Base-by-base conservation (phyloP, 75 land plant genomes). In the Isoetes taiwanensis region DNA sequence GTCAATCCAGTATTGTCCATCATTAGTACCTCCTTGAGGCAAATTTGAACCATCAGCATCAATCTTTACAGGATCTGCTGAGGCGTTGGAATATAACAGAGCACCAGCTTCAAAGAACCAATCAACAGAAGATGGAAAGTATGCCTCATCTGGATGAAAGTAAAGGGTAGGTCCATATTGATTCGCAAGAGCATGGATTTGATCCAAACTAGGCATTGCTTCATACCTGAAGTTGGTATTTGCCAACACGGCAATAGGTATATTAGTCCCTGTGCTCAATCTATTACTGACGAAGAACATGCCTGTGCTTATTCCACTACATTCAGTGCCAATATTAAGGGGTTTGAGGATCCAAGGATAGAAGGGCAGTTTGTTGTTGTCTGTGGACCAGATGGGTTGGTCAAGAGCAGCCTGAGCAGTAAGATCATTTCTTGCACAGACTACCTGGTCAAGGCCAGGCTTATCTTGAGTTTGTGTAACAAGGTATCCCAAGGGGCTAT, bases 101-200 rank as follows among this genome's bases (percentile, higher is more conserved):
- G 79, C 94, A 1, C 89, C 85, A 52, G 75, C 76, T 14, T 27
- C 30, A 62, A 87, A 87, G 60, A 75, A 76, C 89, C 89, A 87
- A 9, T 30, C 46, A 0, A 87, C 89, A 0, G 89, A 80, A 23
- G 79, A 75, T 2, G 84, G 82, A n/a, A 84, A 58, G 57, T 70
- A 80, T 6, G 25, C n/a, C 54, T 87, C 94, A 25, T 75, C 72
- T 5, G 84, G 82, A 41, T 87, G 94, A 46, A 84, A 71, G 65
- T 74, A 80, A 9, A 87, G 19, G 32, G 53, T 67, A 12, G 94
- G 94, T 30, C 82, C 72, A 58, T 80, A 84, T 5, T 61, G 46
- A 28, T 58, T 41, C 39, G 78, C 19, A 1, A 85, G 28, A 6
- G 68, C 21, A 14, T 71, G 43, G 9, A 82, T 59, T 63, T 90